phyloP scores from a whole-genome alignment of 768 basidiomycete species.

The Candolleomyces aberdarensis region DNA sequence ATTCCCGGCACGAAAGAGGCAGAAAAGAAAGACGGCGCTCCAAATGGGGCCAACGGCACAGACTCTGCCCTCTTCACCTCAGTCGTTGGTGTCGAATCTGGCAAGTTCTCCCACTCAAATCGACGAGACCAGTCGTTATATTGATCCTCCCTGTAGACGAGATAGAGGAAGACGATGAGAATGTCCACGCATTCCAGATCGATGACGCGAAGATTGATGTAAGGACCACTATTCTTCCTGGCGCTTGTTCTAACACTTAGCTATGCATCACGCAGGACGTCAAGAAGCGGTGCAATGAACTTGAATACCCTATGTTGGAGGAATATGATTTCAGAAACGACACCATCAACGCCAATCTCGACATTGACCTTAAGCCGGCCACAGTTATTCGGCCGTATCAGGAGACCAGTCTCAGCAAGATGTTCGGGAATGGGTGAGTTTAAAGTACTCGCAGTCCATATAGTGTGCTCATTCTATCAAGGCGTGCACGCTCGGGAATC shows the following conservation, averaged over 20 bases:
- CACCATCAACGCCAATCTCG: slow-evolving; percentile 91
- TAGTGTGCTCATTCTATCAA: slow-evolving; percentile 22
- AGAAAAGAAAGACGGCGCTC: slow-evolving; percentile 55
- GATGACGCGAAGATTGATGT: slow-evolving; percentile 93
- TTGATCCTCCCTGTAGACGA: slow-evolving; percentile 57
- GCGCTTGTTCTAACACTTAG: neutral
- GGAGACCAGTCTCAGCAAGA: slow-evolving; percentile 97
- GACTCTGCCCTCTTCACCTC: slow-evolving; percentile 90
- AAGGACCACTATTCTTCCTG: slow-evolving; percentile 17
- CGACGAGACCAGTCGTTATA: neutral
- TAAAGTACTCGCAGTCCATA: neutral
- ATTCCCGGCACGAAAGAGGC: slow-evolving; percentile 84
- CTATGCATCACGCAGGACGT: slow-evolving; percentile 59
- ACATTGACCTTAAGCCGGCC: slow-evolving; percentile 97
- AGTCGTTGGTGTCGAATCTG: slow-evolving; percentile 91
- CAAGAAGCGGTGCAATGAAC: slow-evolving; percentile 93
- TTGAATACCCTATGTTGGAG: slow-evolving; percentile 97
- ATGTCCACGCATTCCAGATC: slow-evolving; percentile 96
- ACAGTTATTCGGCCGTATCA: slow-evolving; percentile 98
- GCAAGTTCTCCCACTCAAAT: slow-evolving; percentile 36
- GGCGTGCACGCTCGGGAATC: slow-evolving; percentile 96
- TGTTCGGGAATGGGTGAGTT: slow-evolving; percentile 96
- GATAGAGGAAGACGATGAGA: slow-evolving; percentile 96
- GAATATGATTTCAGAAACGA: slow-evolving; percentile 99
- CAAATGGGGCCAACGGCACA: slow-evolving; percentile 26